These are phyloP conservation scores for Botryotinia globosa DNA, from an alignment of 2,329 filamentous ascomycete species.

Conservation along the genomic window DNA sequence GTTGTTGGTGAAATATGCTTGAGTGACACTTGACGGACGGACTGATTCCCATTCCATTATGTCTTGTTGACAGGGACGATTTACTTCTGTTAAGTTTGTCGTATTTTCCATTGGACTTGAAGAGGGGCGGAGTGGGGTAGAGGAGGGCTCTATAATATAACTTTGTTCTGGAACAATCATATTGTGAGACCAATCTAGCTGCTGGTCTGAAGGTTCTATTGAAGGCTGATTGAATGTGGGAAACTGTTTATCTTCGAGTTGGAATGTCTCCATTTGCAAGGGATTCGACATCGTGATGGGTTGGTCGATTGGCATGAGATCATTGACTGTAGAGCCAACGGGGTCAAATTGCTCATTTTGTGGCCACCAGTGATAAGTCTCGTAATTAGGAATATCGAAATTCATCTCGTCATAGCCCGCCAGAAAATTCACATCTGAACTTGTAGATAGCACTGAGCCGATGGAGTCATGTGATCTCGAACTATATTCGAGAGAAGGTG, in stretches of 20 bases:
- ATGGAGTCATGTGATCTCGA: conserved; percentile 20
- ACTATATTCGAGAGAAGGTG: conserved; percentile 18
- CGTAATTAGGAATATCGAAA: conserved; percentile 13
- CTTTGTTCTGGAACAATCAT: not conserved
- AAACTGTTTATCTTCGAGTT: not conserved
- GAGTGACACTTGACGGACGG: conserved; percentile 12
- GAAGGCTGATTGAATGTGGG: not conserved
- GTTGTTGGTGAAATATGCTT: conserved; percentile 13
- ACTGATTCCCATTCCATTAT: conserved; percentile 19
- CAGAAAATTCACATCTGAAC: conserved; percentile 13
- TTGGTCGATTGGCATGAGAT: conserved; percentile 8
- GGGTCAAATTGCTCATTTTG: not conserved
- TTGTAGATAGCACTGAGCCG: conserved; percentile 14
- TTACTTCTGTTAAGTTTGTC: not conserved
- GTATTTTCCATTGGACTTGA: conserved; percentile 21
- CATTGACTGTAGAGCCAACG: not conserved
- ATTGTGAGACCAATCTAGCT: not conserved
- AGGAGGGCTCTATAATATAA: not conserved
- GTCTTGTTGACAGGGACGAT: not conserved
- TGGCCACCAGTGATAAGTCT: conserved; percentile 10
- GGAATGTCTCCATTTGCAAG: not conserved
- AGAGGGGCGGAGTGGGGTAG: conserved; percentile 1
- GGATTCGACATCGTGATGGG: not conserved
- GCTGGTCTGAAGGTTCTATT: not conserved
- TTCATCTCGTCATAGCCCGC: conserved; percentile 14